Conservation (phyloP, 1,284 basidiomycete genomes). For the Irpex sp. region DNA sequence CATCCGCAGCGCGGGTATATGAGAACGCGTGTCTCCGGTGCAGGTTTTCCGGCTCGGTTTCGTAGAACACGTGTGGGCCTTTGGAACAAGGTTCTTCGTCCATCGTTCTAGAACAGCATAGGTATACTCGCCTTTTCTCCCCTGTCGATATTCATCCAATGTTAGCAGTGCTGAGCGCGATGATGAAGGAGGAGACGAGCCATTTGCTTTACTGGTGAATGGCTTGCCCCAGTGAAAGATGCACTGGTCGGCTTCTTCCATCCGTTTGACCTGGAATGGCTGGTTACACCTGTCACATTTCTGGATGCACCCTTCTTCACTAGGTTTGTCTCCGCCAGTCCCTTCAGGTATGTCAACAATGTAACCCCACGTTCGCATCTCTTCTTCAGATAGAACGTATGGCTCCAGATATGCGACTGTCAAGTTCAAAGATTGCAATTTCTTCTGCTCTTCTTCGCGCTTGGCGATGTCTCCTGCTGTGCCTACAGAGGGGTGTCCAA, state of each 20-base stretch:
- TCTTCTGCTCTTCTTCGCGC: constrained; percentile 57
- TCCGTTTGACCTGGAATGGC: constrained; percentile 63
- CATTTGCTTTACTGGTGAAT: constrained; percentile 53
- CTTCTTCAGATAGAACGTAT: constrained; percentile 54
- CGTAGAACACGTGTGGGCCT: constrained; percentile 78
- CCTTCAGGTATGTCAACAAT: constrained; percentile 64
- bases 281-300: constrained; percentile 78
- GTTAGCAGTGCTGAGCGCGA: neutral
- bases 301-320: constrained; percentile 60
- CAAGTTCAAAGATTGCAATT: constrained; percentile 54
- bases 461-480: constrained; percentile 66
- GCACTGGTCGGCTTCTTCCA: constrained; percentile 63
- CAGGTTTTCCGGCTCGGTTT: constrained; percentile 63
- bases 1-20: constrained; percentile 29
- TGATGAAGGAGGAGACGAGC: constrained; percentile 28
- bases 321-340: constrained; percentile 58
- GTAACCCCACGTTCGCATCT: constrained; percentile 70
- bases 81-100: constrained; percentile 62
- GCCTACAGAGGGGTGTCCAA: constrained; percentile 75
- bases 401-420: constrained; percentile 51
- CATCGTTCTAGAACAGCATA: constrained; percentile 59
- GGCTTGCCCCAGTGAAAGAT: constrained; percentile 80
- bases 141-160: constrained; percentile 37
- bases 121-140: constrained; percentile 60
- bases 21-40: constrained; percentile 78